Base-by-base conservation (phyloP, 441 rosid genomes). In the Codiaeum variegatum region DNA sequence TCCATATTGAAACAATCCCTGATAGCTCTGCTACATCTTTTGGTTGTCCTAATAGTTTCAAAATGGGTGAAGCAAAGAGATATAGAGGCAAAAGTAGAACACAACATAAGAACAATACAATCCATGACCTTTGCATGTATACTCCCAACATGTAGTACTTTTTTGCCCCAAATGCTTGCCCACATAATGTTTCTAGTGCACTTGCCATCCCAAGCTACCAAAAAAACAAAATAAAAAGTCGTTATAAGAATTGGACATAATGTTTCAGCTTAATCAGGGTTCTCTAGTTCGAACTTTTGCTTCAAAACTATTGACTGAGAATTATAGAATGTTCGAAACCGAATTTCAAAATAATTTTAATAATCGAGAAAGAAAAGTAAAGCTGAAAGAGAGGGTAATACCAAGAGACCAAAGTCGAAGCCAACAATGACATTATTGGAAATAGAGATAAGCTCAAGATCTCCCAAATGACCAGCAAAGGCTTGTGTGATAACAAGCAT, bases 61-160 rank as follows among this genome's bases (percentile, higher is more conserved):
- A 71, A 8, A 79, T 4, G 6, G 98, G 97, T 15, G 87, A 61
- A 3, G 97, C 81, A 40, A 83, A 87, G 11, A 91, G 78, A 69
- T 87, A 91, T n/a, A 88, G 58, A 3, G 98, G 97, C 72, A 87
- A 79, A 3, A 91, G 83, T n/a, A 91, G 70, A 51, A 88, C 28
- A 69, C 98, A 87, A 7, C 94, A 92, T 7, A 83, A 4, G 83
- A 83, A 80, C 28, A 91, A 76, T 16, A 92, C 91, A 55, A 92
- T 85, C 93, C 93, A 93, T 26, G 97, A 88, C 36, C 98, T 82
- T 32, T 93, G 98, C 95, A 93, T 79, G 81, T 93, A 91, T 0
- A 93, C 79, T 6, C 98, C 98, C 76, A 93, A 46, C 95, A 93
- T 85, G 73, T 84, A 60, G 80, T 87, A 93, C 61, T 88, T 91